These are phyloP conservation scores for Climacium dendroides DNA, from an alignment of 225 moss, liverwort and hornwort species.

Conservation along the genomic window DNA sequence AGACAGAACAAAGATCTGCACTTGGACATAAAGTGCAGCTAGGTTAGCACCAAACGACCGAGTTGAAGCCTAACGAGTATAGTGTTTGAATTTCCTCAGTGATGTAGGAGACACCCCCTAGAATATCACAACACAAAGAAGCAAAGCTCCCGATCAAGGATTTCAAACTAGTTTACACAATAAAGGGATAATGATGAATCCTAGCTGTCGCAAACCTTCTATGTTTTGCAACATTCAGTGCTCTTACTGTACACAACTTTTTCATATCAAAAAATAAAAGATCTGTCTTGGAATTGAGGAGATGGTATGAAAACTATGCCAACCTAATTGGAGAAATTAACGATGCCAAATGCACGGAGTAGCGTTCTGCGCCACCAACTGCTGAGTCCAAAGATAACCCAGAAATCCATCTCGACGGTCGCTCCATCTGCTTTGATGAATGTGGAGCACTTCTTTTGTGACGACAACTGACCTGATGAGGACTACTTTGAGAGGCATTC, in stretches of 20 bases:
- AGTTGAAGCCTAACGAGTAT: not conserved
- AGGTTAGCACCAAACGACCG: not conserved
- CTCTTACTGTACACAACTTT: not conserved
- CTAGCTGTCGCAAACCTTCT: not conserved
- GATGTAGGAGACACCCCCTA: not conserved
- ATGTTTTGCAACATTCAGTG: not conserved
- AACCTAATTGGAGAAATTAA: slow-evolving; percentile 69
- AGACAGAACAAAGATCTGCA: not conserved
- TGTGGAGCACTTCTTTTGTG: slow-evolving; percentile 38
- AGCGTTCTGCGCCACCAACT: slow-evolving; percentile 43
- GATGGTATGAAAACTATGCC: not conserved
- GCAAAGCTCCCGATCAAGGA: not conserved
- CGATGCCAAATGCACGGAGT: slow-evolving; percentile 35
- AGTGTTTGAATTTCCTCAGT: not conserved
- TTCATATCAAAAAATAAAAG: not conserved
- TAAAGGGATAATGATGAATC: not conserved
- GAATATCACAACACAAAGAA: not conserved
- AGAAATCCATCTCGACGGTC: slow-evolving; percentile 23
- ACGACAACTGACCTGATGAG: slow-evolving; percentile 24
- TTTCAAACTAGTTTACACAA: not conserved
- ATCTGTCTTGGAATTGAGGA: not conserved
- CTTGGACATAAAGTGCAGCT: not conserved
- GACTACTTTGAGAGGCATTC: slow-evolving; percentile 9
- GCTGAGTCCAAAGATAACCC: slow-evolving; percentile 28
- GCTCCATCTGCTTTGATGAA: slow-evolving; percentile 44